phyloP scores from a whole-genome alignment of 2,329 filamentous ascomycete genomes.

The Gaeumannomyces tritici region DNA sequence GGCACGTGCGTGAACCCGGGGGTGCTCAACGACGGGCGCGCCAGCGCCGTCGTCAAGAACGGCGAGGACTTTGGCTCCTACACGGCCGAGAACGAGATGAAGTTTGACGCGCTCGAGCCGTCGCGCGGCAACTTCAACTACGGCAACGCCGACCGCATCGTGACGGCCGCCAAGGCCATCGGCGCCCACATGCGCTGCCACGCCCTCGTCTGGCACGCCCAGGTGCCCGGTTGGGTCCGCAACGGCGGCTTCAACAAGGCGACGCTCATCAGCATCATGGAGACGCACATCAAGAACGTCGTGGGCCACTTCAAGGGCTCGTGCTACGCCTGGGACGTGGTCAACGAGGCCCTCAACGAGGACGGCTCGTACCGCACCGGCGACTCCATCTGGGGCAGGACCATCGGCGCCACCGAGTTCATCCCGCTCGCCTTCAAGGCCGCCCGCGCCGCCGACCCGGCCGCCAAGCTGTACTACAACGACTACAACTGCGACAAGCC shows the following conservation, averaged over 20 bases:
- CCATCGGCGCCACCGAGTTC: conserved; percentile 34
- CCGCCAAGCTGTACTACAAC: conserved; percentile 42
- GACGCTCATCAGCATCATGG: conserved; percentile 38
- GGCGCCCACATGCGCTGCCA: conserved; percentile 43
- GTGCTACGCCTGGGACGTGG: conserved; percentile 44
- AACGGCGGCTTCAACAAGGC: conserved; percentile 36
- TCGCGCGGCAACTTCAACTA: conserved; percentile 40
- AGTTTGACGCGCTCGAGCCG: conserved; percentile 47
- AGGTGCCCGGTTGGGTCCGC: conserved; percentile 34
- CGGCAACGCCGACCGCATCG: conserved; percentile 34
- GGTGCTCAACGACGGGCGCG: conserved; percentile 35
- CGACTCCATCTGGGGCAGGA: conserved; percentile 30
- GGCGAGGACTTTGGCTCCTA: conserved; percentile 45
- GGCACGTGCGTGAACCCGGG: conserved; percentile 52
- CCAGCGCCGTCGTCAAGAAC: conserved; percentile 38
- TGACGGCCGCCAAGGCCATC: conserved; percentile 20
- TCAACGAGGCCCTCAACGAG: conserved; percentile 43
- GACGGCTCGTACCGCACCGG: conserved; percentile 32
- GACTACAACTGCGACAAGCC: conserved; percentile 39
- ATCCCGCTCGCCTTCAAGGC: conserved; percentile 37
- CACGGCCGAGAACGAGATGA: conserved; percentile 46
- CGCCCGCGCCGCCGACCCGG: conserved; percentile 28
- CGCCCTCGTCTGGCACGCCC: conserved; percentile 33
- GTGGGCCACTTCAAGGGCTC: conserved; percentile 33
- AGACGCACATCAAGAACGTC: conserved; percentile 40